Conservation (phyloP, 306 rosid genomes). For the Quercus suber region DNA sequence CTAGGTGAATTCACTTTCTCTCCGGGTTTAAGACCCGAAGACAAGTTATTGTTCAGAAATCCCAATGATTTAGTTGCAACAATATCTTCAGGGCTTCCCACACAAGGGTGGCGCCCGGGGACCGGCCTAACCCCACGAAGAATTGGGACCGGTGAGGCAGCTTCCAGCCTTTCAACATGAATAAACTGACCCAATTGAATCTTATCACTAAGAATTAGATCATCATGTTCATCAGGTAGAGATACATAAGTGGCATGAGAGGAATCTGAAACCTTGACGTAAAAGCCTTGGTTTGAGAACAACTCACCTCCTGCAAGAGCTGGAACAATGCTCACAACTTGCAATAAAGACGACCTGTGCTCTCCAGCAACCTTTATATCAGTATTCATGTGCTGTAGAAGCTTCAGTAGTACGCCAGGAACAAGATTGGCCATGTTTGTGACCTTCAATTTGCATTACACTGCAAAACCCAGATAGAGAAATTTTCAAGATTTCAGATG, state of each 20-base stretch:
- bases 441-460: slow-evolving; percentile 65
- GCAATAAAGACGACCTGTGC: slow-evolving; percentile 84
- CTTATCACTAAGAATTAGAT: slow-evolving; percentile 94
- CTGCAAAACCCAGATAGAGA: slow-evolving; percentile 27
- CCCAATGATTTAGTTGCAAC: slow-evolving; percentile 78
- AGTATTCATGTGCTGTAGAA: slow-evolving; percentile 95
- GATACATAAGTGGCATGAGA: slow-evolving; percentile 96
- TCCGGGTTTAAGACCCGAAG: slow-evolving; percentile 31
- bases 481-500: not conserved
- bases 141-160: slow-evolving; percentile 91
- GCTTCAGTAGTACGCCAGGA: slow-evolving; percentile 92
- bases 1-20: slow-evolving; percentile 48
- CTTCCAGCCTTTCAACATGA: slow-evolving; percentile 80
- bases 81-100: slow-evolving; percentile 93
- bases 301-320: slow-evolving; percentile 90
- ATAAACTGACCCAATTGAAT: slow-evolving; percentile 94
- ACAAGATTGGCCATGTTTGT: slow-evolving; percentile 92
- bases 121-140: slow-evolving; percentile 90
- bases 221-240: slow-evolving; percentile 89
- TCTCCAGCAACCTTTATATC: slow-evolving; percentile 89
- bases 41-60: slow-evolving; percentile 47
- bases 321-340: slow-evolving; percentile 96
- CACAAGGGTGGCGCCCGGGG: slow-evolving; percentile 91
- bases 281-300: slow-evolving; percentile 86
- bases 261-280: slow-evolving; percentile 94